These are phyloP conservation scores for Pythium plurisporium DNA, from an alignment of 352 stramenopile species.

Conservation along the genomic window DNA sequence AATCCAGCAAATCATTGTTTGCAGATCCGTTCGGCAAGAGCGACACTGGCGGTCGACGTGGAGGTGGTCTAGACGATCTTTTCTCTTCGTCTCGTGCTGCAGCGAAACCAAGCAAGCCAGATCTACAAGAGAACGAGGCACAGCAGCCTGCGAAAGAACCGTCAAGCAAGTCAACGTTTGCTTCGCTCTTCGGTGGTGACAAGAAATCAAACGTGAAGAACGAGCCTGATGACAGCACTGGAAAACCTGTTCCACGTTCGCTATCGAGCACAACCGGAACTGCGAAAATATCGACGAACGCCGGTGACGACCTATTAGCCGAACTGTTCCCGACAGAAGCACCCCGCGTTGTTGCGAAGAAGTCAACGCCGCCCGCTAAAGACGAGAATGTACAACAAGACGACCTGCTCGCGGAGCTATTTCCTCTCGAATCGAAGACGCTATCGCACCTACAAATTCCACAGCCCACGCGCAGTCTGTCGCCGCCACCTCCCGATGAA, in stretches of 20 bases:
- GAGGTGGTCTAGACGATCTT: constrained; percentile 16
- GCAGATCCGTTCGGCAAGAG: constrained; percentile 20
- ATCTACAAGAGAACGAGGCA: neutral
- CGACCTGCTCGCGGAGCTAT: constrained; percentile 21
- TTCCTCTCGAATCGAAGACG: constrained; percentile 6
- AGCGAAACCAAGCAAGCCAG: neutral
- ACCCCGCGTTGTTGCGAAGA: neutral
- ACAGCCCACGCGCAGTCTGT: neutral
- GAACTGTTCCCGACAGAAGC: constrained; percentile 12
- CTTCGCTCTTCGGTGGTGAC: constrained; percentile 19
- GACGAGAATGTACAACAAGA: constrained; percentile 19
- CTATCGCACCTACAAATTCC: neutral
- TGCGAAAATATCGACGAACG: neutral
- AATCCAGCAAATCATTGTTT: constrained; percentile 5
- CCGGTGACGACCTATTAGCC: constrained; percentile 16
- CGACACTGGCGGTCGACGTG: neutral
- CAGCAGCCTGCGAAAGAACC: neutral
- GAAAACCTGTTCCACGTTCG: constrained; percentile 4
- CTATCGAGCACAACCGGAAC: neutral
- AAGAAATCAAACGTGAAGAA: neutral
- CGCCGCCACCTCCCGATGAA: neutral
- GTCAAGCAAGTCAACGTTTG: constrained; percentile 13
- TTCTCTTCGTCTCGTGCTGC: constrained; percentile 11
- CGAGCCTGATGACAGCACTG: neutral
- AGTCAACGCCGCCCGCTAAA: neutral